Conservation (phyloP, 768 basidiomycete genomes). For the Tubosaeta sp. region DNA sequence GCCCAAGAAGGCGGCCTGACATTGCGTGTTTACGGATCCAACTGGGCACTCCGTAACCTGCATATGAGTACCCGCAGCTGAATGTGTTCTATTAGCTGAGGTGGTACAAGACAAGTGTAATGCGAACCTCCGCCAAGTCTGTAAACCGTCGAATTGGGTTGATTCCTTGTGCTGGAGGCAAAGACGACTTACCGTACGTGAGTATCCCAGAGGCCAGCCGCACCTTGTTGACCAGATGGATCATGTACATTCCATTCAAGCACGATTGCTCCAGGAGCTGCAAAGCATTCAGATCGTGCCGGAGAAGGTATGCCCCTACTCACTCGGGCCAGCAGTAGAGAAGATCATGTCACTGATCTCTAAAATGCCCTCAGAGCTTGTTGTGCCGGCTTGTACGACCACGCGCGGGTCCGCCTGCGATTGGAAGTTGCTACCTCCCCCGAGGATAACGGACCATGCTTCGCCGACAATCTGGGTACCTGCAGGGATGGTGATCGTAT, state of each 20-base stretch:
- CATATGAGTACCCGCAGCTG: slow-evolving; percentile 54
- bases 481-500: slow-evolving; percentile 46
- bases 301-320: background rate
- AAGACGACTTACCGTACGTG: slow-evolving; percentile 30
- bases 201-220: slow-evolving; percentile 50
- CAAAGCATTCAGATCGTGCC: background rate
- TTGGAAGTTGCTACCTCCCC: slow-evolving; percentile 39
- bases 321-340: slow-evolving; percentile 48
- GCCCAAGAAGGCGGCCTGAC: slow-evolving; percentile 61
- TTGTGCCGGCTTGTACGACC: slow-evolving; percentile 42
- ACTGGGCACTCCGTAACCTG: slow-evolving; percentile 40
- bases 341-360: slow-evolving; percentile 68
- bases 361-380: slow-evolving; percentile 44
- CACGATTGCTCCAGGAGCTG: slow-evolving; percentile 43
- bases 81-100: background rate
- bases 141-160: background rate
- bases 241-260: slow-evolving; percentile 61
- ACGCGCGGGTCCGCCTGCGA: slow-evolving; percentile 36
- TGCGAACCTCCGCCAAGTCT: slow-evolving; percentile 28
- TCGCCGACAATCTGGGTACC: slow-evolving; percentile 48
- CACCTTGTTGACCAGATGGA: slow-evolving; percentile 46
- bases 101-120: background rate
- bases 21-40: slow-evolving; percentile 39
- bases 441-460: slow-evolving; percentile 47
- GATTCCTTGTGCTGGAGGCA: background rate